A percentile compares a stretch with the other conserved stretches of the same genome.
Conservation (phyloP, 495 filamentous ascomycete species). For the Evansstolkia leycettana region DNA sequence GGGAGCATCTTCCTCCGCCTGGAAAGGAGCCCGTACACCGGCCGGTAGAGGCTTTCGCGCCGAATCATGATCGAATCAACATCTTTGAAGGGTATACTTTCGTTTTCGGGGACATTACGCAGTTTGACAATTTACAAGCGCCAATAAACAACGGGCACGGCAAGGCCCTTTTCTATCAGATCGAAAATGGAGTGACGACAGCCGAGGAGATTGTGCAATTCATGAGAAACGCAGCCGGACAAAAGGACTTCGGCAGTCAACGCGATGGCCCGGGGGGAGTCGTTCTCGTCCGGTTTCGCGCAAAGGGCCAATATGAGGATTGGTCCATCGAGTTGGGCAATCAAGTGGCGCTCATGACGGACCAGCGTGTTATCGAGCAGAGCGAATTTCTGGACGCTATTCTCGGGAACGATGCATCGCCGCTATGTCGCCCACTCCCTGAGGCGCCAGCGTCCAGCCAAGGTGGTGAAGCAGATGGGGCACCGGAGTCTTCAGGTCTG, state of each 20-base stretch:
- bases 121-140: slow-evolving; percentile 63
- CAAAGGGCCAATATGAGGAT: slow-evolving; percentile 45
- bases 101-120: slow-evolving; percentile 68
- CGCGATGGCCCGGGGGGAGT: slow-evolving; percentile 54
- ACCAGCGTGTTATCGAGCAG: slow-evolving; percentile 77
- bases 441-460: slow-evolving; percentile 15
- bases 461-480: not conserved
- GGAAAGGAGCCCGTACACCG: slow-evolving; percentile 61
- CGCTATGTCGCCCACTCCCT: slow-evolving; percentile 51
- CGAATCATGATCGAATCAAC: slow-evolving; percentile 49
- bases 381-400: slow-evolving; percentile 91
- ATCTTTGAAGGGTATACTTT: slow-evolving; percentile 85
- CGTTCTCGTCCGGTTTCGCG: slow-evolving; percentile 65
- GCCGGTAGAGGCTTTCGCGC: slow-evolving; percentile 51
- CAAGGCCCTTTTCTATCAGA: slow-evolving; percentile 58
- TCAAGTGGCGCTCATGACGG: slow-evolving; percentile 53
- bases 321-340: slow-evolving; percentile 62
- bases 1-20: slow-evolving; percentile 56
- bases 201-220: slow-evolving; percentile 67
- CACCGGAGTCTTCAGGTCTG: not conserved
- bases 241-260: slow-evolving; percentile 54
- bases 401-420: slow-evolving; percentile 57
- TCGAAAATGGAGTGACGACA: slow-evolving; percentile 52
- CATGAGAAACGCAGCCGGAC: slow-evolving; percentile 60
- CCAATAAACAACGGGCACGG: slow-evolving; percentile 71